A percentile compares a stretch with the other conserved stretches of the same genome.
These are phyloP conservation scores for Aureobasidium leucospermi DNA, from an alignment of 2,329 filamentous ascomycete species.

Conservation along the genomic window DNA sequence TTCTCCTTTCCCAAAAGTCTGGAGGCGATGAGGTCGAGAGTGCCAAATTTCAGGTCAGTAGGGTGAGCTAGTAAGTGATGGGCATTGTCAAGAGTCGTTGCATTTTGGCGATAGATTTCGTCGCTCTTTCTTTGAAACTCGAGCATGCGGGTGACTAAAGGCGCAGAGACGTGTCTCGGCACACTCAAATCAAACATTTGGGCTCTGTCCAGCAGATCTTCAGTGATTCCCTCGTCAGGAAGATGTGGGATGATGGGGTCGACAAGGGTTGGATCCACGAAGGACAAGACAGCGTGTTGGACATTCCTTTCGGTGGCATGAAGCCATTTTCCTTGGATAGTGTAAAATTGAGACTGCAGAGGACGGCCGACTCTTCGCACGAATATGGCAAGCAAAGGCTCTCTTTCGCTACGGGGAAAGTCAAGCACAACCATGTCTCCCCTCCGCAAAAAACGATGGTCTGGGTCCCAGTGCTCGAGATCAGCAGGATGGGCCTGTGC, in stretches of 20 bases:
- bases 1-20: conserved; percentile 30
- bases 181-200: conserved; percentile 33
- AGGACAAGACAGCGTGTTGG: conserved; percentile 44
- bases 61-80: conserved; percentile 40
- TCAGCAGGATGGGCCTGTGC: conserved; percentile 19
- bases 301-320: conserved; percentile 32
- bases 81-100: conserved; percentile 41
- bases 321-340: conserved; percentile 43
- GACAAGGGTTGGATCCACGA: conserved; percentile 39
- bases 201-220: conserved; percentile 28
- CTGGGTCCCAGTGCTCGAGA: conserved; percentile 26
- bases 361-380: conserved; percentile 33
- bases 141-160: conserved; percentile 37
- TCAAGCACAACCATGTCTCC: conserved; percentile 44
- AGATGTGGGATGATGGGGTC: conserved; percentile 44
- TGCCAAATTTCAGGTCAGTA: conserved; percentile 39
- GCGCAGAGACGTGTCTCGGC: conserved; percentile 39
- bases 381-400: conserved; percentile 44
- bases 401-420: conserved; percentile 24
- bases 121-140: conserved; percentile 39
- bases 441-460: conserved; percentile 32
- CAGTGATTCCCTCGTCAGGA: conserved; percentile 34
- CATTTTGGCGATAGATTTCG: conserved; percentile 40
- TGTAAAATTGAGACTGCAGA: conserved; percentile 40
- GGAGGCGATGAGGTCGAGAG: conserved; percentile 39